Evolutionary conservation across 495 filamentous ascomycete genomes (phyloP).

Genomic region (Xylaria sp.): DNA sequence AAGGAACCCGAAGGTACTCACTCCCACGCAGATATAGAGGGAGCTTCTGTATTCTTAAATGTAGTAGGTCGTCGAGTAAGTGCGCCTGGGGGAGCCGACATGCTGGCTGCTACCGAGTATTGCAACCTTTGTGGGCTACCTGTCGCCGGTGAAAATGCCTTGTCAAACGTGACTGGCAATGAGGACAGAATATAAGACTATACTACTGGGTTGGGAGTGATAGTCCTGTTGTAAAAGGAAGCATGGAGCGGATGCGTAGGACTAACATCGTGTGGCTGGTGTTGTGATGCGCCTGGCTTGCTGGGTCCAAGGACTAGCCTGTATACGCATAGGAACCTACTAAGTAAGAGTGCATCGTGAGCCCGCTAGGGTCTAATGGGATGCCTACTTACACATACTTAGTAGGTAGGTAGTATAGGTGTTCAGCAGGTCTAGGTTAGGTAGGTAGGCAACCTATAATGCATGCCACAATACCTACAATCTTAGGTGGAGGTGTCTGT

Average conservation of each 20-base stretch:
- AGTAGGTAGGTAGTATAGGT: too few species aligned
- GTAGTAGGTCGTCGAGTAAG: not conserved
- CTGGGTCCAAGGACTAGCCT: not conserved
- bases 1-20: not conserved
- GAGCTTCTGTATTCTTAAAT: not conserved
- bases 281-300: constrained; percentile 13
- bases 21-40: not conserved
- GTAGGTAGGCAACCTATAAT: not conserved
- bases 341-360: not conserved
- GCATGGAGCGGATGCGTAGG: constrained; percentile 4
- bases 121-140: constrained; percentile 1
- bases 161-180: not conserved
- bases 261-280: constrained; percentile 24
- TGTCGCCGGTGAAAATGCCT: not conserved
- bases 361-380: not conserved
- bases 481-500: not conserved
- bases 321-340: not conserved
- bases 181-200: not conserved
- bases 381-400: not conserved
- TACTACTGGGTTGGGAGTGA: not conserved
- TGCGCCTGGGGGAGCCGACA: not conserved
- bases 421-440: not conserved
- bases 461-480: not conserved
- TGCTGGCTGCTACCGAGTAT: constrained; percentile 19
- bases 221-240: constrained; percentile 11